Evolutionary conservation across 164 flowering plant genomes (phyloP), one percentile per base, ranked within the genome.

Genomic region (Berberis vulgaris): DNA sequence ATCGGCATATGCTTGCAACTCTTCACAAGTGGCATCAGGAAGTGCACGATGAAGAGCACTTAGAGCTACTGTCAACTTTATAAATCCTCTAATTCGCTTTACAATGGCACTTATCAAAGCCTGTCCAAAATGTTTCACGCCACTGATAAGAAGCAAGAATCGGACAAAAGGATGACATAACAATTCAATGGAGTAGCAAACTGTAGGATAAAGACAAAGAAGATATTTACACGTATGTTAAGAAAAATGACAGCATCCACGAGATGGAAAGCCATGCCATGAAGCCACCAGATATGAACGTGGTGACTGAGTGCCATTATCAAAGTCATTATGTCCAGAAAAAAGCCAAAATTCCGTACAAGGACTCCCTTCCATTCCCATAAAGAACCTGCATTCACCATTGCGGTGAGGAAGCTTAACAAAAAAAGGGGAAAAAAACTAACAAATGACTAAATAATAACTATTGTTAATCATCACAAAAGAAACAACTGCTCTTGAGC

Each of bases 221-320:
- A 71, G 68, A 45, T 41, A 74, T 64, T 74, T 86, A 88, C 99
- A 54, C 97, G 91, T 64, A 87, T 79, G 68, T 87, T 89, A 13
- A 94, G 76, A 69, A 89, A 89, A 67, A 94, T 88, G 72, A 94
- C 78, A 7, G 83, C 96, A 84, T 94, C 99, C 63, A 87, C 82
- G 57, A 91, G 84, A 77, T 91, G 95, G 77, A 94, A 89, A n/a
- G 94, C 82, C 93, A 91, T 84, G 77, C 99, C 99, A 77, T 80
- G 96, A 73, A 94, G 99, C 91, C 93, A 85, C 99, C 99, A 94
- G 61, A 94, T 86, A 66, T 82, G 77, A 71, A 87, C 45, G 65
- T 91, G 86, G 76, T 94, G 99, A 70, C 90, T 89, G 58, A 89
- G 82, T 58, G 96, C 99, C 94, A 81, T 89, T 50, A 85, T 69